phyloP scores from a whole-genome alignment of 1,284 basidiomycete species.

The Irpex sp. region DNA sequence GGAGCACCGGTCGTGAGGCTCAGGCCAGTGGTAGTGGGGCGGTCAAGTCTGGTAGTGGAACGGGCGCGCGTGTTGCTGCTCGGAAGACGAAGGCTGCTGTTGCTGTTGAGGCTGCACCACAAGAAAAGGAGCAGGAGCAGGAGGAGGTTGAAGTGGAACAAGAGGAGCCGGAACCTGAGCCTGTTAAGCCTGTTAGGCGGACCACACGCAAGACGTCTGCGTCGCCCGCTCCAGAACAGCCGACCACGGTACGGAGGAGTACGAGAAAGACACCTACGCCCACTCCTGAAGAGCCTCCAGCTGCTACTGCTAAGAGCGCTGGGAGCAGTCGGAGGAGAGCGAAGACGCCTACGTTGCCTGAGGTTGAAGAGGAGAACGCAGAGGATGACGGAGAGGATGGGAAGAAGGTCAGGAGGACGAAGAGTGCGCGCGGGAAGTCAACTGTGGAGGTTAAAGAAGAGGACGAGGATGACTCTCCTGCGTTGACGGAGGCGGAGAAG shows the following conservation, averaged over 20 bases:
- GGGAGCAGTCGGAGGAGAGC: slow-evolving; percentile 7
- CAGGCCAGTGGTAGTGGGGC: not conserved
- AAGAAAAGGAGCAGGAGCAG: slow-evolving; percentile 9
- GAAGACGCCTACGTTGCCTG: slow-evolving; percentile 15
- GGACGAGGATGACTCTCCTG: slow-evolving; percentile 13
- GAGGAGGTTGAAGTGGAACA: slow-evolving; percentile 11
- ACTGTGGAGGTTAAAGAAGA: slow-evolving; percentile 25
- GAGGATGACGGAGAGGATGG: slow-evolving; percentile 14
- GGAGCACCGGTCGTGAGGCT: too few species aligned
- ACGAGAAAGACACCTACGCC: slow-evolving; percentile 19
- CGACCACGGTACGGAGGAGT: slow-evolving; percentile 6
- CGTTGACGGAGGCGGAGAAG: slow-evolving; percentile 5
- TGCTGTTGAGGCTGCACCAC: not conserved
- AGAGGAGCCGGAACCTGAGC: slow-evolving; percentile 4
- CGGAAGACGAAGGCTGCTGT: slow-evolving; percentile 10
- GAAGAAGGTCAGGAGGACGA: slow-evolving; percentile 18
- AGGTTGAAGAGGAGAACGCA: slow-evolving; percentile 16
- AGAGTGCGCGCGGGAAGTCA: slow-evolving; percentile 22
- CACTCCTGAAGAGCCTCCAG: slow-evolving; percentile 12
- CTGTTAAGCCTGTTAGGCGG: slow-evolving; percentile 4
- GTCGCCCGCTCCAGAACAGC: slow-evolving; percentile 14
- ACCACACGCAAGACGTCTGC: slow-evolving; percentile 14
- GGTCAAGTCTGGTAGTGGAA: not conserved
- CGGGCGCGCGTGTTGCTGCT: slow-evolving; percentile 13
- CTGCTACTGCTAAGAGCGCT: not conserved